Conservation (phyloP, 2,329 filamentous ascomycete species). For the Stachybotrys echinatus region DNA sequence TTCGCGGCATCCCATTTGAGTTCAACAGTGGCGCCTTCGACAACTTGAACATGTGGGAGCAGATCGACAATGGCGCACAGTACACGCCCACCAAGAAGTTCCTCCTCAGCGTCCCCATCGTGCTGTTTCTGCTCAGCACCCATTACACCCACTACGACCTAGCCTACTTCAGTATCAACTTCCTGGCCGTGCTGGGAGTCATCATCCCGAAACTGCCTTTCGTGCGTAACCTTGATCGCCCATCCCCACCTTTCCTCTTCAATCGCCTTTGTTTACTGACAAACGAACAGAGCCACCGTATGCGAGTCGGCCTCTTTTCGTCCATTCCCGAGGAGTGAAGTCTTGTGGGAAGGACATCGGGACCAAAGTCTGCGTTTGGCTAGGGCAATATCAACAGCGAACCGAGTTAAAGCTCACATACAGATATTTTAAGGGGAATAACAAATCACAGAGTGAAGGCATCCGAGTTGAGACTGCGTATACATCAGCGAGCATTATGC, state of each 20-base stretch:
- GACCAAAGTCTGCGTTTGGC: background rate
- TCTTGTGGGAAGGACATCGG: constrained; percentile 14
- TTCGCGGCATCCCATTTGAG: constrained; percentile 95
- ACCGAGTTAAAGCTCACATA: no score
- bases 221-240: constrained; percentile 57
- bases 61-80: constrained; percentile 98
- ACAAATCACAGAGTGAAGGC: no score
- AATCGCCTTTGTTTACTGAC: constrained; percentile 17
- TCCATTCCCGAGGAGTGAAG: constrained; percentile 56
- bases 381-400: no score
- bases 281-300: constrained; percentile 61
- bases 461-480: constrained; percentile 10
- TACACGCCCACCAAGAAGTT: constrained; percentile 99
- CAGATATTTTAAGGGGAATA: background rate
- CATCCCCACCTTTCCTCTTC: background rate
- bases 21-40: constrained; percentile 98
- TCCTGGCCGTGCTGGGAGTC: constrained; percentile 83
- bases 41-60: constrained; percentile 99
- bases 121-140: constrained; percentile 92
- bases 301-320: constrained; percentile 71
- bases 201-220: constrained; percentile 95
- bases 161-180: constrained; percentile 96
- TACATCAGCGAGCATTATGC: constrained; percentile 28
- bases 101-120: constrained; percentile 86
- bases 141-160: constrained; percentile 99